Evolutionary conservation across 306 rosid genomes (phyloP), one percentile per base, ranked within the genome.

Genomic region (Sophora flavescens): DNA sequence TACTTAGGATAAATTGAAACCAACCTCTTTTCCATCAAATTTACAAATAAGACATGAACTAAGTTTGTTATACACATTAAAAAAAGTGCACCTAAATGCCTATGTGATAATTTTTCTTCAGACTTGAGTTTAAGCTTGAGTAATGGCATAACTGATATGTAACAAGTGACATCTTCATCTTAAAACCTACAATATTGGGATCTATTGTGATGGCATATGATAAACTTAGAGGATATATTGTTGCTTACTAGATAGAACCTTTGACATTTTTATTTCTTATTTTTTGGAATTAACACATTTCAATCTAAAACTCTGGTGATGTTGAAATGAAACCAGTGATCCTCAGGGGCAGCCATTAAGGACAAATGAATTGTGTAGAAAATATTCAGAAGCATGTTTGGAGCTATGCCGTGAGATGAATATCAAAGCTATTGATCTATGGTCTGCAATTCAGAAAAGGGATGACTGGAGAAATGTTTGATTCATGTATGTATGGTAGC

Each of bases 361-460:
- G 76, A 84, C 85, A 52, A 85, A 90, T 8, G 88, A 90, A 79
- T 67, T 75, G 0, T 86, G 91, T 73, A 53, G 86, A 69, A 79
- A 74, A 50, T 94, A 94, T 62, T 89, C 97, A 63, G 94, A 91
- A 68, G 97, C 96, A 30, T 90, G 94, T 76, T 3, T 87, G 74
- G 81, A 87, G 74, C 65, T 91, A 0, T 91, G 91, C 81, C 72
- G 75, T 11, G 96, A 86, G 80, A 78, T 88, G 82, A 77, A 86
- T 47, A 72, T 91, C 63, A 85, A 90, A 64, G 90, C 78, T 54
- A 76, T 91, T 65, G 90, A 93, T 79, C 47, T 93, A 3, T 91
- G 88, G 90, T 83, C 84, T 75, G 79, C 87, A 10, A 41, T 93
- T 56, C 94, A 91, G 74, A 81, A 84, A 73, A 84, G 74, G 64